Conservation (phyloP, 768 basidiomycete genomes). For the Suillus paluster region DNA sequence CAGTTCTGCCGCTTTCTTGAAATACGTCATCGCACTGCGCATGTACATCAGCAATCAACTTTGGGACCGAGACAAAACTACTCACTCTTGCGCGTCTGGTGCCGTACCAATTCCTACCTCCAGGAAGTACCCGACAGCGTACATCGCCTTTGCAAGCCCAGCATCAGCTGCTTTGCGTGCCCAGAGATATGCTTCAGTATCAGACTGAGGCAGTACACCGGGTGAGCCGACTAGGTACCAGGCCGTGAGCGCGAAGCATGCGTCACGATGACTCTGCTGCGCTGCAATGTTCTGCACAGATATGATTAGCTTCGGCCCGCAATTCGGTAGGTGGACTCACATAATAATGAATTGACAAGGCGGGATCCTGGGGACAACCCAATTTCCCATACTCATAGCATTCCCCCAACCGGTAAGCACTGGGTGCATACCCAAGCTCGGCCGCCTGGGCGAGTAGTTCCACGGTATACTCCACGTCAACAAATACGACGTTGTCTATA, state of each 20-base stretch:
- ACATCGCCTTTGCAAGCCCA: conserved; percentile 94
- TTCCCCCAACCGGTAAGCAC: conserved; percentile 93
- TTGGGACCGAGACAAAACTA: conserved; percentile 19
- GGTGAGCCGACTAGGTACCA: conserved; percentile 99
- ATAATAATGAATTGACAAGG: conserved; percentile 98
- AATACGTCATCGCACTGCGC: conserved; percentile 73
- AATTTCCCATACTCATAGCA: conserved; percentile 99
- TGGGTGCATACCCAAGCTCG: conserved; percentile 95
- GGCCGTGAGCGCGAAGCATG: conserved; percentile 96
- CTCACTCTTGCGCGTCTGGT: conserved; percentile 68
- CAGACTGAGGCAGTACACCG: conserved; percentile 96
- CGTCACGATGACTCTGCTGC: conserved; percentile 95
- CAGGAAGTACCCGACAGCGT: conserved; percentile 96
- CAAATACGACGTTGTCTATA: conserved; percentile 96
- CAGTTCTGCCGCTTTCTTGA: conserved; percentile 87
- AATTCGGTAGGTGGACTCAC: conserved; percentile 56
- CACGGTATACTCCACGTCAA: conserved; percentile 93
- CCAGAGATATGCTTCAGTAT: conserved; percentile 98
- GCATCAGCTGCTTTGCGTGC: conserved; percentile 93
- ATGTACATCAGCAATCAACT: conserved; percentile 6
- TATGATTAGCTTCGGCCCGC: neutral
- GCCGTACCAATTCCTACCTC: conserved; percentile 92
- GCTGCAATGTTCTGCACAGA: conserved; percentile 88
- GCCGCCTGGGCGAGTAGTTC: conserved; percentile 95
- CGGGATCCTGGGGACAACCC: conserved; percentile 97